phyloP scores from a whole-genome alignment of 805 yeast genomes.

The Pichia insulana region DNA sequence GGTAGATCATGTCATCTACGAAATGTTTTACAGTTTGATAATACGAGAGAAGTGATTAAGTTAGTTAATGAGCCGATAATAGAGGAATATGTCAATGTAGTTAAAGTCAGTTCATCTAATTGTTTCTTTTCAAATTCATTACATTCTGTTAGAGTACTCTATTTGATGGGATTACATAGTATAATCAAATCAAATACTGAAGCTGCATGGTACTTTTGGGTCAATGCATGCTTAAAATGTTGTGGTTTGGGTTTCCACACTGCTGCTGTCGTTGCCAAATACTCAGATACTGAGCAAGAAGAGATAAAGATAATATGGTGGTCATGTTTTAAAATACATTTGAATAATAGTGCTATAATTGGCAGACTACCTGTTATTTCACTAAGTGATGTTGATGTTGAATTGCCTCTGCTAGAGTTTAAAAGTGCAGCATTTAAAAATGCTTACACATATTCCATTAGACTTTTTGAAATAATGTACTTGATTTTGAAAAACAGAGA shows the following conservation, averaged over 20 bases:
- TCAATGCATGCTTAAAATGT: conserved; percentile 31
- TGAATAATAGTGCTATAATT: conserved; percentile 26
- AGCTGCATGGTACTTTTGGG: conserved; percentile 31
- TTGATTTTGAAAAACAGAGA: conserved; percentile 27
- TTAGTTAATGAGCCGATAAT: conserved; percentile 4
- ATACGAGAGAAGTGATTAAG: conserved; percentile 1
- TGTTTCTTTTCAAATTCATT: conserved; percentile 27
- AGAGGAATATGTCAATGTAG: conserved; percentile 21
- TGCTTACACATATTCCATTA: conserved; percentile 19
- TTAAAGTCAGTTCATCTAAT: conserved; percentile 28
- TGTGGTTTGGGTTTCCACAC: conserved; percentile 31
- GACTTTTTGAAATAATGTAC: conserved; percentile 25
- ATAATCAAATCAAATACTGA: conserved; percentile 30
- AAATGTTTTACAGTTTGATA: conserved; percentile 4
- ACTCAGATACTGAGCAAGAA: conserved; percentile 14
- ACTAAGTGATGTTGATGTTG: conserved; percentile 29
- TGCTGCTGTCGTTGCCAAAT: conserved; percentile 16
- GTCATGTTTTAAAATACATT: conserved; percentile 30
- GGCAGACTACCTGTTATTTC: conserved; percentile 29
- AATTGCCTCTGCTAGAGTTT: conserved; percentile 20
- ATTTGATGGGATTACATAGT: conserved; percentile 28
- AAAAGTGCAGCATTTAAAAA: conserved; percentile 11
- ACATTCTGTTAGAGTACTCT: conserved; percentile 28
- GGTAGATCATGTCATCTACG: conserved; percentile 14
- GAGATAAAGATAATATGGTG: conserved; percentile 26